A percentile compares a stretch with the other conserved stretches of the same genome.
Evolutionary conservation across 192 early-diverging fungal genomes (phyloP).

Genomic region (Allomyces javanicus): DNA sequence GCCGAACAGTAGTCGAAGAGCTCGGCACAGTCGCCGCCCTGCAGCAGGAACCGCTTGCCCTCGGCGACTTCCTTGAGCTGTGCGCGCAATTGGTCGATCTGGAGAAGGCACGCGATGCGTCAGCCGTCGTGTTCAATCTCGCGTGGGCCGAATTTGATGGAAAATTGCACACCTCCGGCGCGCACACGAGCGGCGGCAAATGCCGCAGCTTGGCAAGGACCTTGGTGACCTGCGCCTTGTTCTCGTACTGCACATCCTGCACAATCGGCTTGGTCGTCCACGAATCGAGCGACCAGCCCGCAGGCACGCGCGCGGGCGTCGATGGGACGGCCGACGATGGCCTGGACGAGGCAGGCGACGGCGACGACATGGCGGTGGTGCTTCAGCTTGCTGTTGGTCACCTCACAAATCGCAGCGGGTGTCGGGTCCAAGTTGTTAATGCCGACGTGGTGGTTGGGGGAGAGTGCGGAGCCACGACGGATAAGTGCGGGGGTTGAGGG

Average conservation of each 20-base stretch:
- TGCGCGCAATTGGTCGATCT: slow-evolving; percentile 60
- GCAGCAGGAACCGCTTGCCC: slow-evolving; percentile 80
- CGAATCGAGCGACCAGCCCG: slow-evolving; percentile 40
- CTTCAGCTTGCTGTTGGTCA: too few species aligned
- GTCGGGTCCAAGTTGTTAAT: neutral
- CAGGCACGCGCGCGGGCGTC: neutral
- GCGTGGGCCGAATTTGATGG: neutral
- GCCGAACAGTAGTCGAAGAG: slow-evolving; percentile 93
- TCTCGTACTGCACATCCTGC: slow-evolving; percentile 78
- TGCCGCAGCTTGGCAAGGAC: slow-evolving; percentile 55
- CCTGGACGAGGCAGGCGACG: too few species aligned
- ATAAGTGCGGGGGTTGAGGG: too few species aligned
- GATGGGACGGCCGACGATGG: too few species aligned
- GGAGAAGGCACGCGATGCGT: neutral
- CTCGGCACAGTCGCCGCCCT: slow-evolving; percentile 98
- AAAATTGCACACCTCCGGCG: slow-evolving; percentile 41
- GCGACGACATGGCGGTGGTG: too few species aligned
- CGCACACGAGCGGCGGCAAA: slow-evolving; percentile 79
- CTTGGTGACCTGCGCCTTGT: slow-evolving; percentile 39
- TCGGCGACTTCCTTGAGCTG: slow-evolving; percentile 78
- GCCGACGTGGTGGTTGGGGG: neutral
- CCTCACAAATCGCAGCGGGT: neutral
- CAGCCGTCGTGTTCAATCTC: neutral
- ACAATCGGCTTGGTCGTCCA: slow-evolving; percentile 57
- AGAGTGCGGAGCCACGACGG: neutral